These are phyloP conservation scores for Phytophthora idaei DNA, from an alignment of 352 stramenopile species.

Conservation along the genomic window DNA sequence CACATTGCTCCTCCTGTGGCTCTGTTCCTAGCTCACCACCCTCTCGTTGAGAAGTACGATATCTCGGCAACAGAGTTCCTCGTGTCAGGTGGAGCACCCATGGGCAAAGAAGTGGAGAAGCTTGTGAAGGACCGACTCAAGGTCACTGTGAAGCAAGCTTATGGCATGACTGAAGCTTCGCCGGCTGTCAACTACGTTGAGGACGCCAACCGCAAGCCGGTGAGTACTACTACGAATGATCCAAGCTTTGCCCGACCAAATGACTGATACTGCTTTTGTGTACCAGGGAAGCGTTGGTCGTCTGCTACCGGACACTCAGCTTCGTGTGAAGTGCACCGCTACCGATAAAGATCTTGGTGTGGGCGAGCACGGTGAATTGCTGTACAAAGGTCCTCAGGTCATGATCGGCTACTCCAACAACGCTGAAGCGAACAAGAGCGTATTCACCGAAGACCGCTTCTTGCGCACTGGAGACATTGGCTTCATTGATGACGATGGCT, in stretches of 20 bases:
- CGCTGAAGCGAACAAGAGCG: constrained; percentile 78
- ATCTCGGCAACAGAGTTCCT: constrained; percentile 79
- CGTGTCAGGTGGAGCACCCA: constrained; percentile 85
- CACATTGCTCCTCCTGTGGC: constrained; percentile 90
- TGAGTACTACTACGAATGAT: constrained; percentile 6
- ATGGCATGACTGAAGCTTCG: constrained; percentile 71
- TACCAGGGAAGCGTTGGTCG: constrained; percentile 53
- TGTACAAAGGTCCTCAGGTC: constrained; percentile 90
- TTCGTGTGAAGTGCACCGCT: constrained; percentile 55
- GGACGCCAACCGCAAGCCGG: constrained; percentile 34
- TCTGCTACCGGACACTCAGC: constrained; percentile 64
- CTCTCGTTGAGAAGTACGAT: constrained; percentile 92
- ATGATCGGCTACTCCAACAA: constrained; percentile 94
- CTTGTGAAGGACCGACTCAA: constrained; percentile 74
- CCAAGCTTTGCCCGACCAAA: neutral
- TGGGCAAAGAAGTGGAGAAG: constrained; percentile 82
- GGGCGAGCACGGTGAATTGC: constrained; percentile 77
- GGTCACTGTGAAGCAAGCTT: constrained; percentile 53
- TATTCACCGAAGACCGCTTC: constrained; percentile 82
- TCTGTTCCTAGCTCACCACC: constrained; percentile 87
- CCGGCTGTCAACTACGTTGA: constrained; percentile 44
- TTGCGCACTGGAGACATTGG: constrained; percentile 91
- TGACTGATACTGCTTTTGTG: constrained; percentile 5
- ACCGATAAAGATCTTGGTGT: constrained; percentile 49
- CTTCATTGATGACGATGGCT: constrained; percentile 92